These are phyloP conservation scores for Tubosaeta sp. DNA, from an alignment of 768 basidiomycete species.

Conservation along the genomic window DNA sequence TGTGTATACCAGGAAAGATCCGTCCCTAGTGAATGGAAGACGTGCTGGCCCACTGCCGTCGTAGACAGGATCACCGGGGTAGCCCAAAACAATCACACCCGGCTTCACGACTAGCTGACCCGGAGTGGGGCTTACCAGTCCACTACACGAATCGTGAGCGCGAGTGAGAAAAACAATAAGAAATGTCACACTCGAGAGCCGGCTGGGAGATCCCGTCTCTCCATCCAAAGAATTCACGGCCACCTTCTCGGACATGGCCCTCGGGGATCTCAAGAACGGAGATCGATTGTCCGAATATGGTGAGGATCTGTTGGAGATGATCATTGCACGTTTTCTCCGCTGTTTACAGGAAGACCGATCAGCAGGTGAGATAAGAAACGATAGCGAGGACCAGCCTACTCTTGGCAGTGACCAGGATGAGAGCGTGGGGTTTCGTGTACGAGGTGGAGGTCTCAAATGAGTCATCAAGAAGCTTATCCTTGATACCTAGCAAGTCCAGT, in stretches of 20 bases:
- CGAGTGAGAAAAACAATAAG: constrained; percentile 32
- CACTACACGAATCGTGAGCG: constrained; percentile 17
- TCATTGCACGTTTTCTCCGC: background rate
- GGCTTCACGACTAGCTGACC: constrained; percentile 25
- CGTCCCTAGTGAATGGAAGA: constrained; percentile 45
- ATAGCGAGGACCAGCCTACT: background rate
- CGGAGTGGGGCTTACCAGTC: constrained; percentile 24
- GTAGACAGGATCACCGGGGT: constrained; percentile 35
- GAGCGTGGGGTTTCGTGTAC: background rate
- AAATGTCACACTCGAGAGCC: constrained; percentile 26
- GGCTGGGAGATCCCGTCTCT: constrained; percentile 52
- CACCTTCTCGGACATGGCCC: background rate
- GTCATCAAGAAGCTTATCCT: too few species aligned
- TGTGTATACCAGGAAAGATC: constrained; percentile 48
- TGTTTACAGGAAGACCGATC: background rate
- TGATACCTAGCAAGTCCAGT: background rate
- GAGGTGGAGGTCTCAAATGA: too few species aligned
- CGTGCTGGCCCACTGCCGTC: constrained; percentile 12
- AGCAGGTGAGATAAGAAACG: background rate
- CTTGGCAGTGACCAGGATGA: background rate
- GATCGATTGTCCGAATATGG: background rate
- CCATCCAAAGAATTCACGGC: constrained; percentile 53
- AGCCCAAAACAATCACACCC: constrained; percentile 39
- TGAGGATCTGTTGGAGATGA: background rate
- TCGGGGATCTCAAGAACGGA: background rate